Conservation (phyloP, 805 yeast species). For the Wickerhamomyces rabaulensis region DNA sequence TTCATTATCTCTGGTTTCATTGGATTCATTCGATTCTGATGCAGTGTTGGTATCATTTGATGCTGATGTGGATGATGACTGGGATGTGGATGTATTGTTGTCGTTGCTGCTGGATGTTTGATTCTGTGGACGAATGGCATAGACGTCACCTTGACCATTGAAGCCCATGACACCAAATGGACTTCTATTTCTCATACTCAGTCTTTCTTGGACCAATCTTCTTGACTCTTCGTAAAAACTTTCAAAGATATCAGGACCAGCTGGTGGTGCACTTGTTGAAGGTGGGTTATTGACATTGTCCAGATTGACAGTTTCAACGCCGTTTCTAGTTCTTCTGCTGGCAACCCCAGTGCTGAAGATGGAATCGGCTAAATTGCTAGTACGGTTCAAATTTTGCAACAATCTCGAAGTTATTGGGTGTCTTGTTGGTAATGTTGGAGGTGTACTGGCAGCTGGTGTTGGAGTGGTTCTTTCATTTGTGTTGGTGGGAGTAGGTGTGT, state of each 20-base stretch:
- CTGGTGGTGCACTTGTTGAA: background rate
- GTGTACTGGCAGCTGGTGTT: background rate
- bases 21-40: background rate
- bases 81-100: background rate
- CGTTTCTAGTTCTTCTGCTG: constrained; percentile 19
- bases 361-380: constrained; percentile 5
- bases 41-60: background rate
- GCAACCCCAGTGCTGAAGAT: constrained; percentile 18
- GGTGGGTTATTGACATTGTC: constrained; percentile 1
- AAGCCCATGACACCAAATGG: background rate
- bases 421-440: constrained; percentile 1
- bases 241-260: background rate
- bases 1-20: background rate
- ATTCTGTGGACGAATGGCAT: background rate
- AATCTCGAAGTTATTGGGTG: constrained; percentile 7
- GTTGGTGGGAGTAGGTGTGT: constrained; percentile 4
- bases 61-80: background rate
- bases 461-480: constrained; percentile 1
- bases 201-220: background rate
- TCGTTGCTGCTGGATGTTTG: background rate
- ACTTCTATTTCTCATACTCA: background rate
- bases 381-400: constrained; percentile 5
- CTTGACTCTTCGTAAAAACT: background rate
- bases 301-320: constrained; percentile 18
- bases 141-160: background rate